Evolutionary conservation across 2,329 filamentous ascomycete species (phyloP).

Genomic region (Fusarium sp.): DNA sequence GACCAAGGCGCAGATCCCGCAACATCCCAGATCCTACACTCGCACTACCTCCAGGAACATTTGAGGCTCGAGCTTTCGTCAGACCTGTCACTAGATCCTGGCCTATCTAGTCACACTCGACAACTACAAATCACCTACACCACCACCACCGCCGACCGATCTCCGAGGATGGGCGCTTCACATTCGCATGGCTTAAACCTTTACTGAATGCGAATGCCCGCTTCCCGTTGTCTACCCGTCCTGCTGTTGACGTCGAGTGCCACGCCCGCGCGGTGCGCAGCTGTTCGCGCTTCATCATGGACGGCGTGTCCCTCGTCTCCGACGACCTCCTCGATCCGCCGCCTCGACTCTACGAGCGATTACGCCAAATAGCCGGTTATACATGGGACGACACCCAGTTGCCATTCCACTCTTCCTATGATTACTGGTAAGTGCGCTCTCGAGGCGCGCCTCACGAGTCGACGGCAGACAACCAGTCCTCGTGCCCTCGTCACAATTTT

Average conservation of each 20-base stretch:
- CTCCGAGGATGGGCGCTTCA: slow-evolving; percentile 50
- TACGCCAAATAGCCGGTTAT: slow-evolving; percentile 79
- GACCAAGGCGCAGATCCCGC: slow-evolving; percentile 31
- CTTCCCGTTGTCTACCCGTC: slow-evolving; percentile 31
- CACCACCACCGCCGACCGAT: slow-evolving; percentile 28
- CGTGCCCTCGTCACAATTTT: background rate
- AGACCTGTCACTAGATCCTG: slow-evolving; percentile 1
- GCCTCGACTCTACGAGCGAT: slow-evolving; percentile 76
- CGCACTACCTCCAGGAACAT: background rate
- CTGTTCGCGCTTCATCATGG: slow-evolving; percentile 58
- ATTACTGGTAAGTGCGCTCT: slow-evolving; percentile 76
- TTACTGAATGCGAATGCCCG: slow-evolving; percentile 45
- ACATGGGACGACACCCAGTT: slow-evolving; percentile 76
- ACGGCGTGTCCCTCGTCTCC: slow-evolving; percentile 60
- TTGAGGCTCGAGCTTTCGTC: slow-evolving; percentile 21
- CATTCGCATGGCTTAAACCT: slow-evolving; percentile 41
- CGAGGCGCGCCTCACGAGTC: background rate
- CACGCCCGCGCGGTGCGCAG: slow-evolving; percentile 37
- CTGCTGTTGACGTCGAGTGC: slow-evolving; percentile 33
- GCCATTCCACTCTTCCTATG: slow-evolving; percentile 78
- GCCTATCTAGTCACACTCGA: slow-evolving; percentile 4
- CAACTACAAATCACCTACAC: background rate
- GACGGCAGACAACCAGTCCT: background rate
- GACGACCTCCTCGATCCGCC: slow-evolving; percentile 73
- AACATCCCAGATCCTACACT: slow-evolving; percentile 17